Base-by-base conservation (phyloP, 2,329 filamentous ascomycete species). In the Pestalotiopsis sp. region DNA sequence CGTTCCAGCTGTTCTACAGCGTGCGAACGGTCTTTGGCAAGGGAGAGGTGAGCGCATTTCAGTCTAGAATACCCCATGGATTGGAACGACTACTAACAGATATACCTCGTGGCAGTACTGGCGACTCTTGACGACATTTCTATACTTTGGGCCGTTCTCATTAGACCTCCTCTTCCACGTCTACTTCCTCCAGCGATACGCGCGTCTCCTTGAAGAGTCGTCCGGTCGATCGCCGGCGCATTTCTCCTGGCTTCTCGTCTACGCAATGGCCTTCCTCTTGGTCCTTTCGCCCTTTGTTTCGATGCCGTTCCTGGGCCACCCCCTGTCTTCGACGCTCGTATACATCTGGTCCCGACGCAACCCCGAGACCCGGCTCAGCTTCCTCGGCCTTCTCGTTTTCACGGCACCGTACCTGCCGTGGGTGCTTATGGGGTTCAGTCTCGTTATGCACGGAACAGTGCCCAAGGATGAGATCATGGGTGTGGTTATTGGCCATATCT, bases 291-390 rank as follows among this genome's bases (percentile, higher is more conserved):
- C 95, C 1, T 85, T 98, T 70, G 91, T 97, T 64, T 94, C 92
- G 31, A 94, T 98, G 85, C 93, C 93, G 0, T 99, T 98, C 80
- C 88, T 99, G 12, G 96, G 96, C n/a, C 93, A 95, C 57, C 93
- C 95, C 1, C 87, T 99, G 14, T 97, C 93, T 3, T 97, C 94
- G 64, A 97, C 93, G 5, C 86, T 99, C 70, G 95, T 98, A 68
- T 99, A 99, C 80, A 98, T 99, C 76, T 99, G 96, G 96, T 96
- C 94, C 71, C 89, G 96, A 66, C 91, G 95, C 68, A 98, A 99
- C 78, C 95, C 96, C 0, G 93, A 98, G 71, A 97, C 94, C 0
- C 87, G 93, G 68, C 86, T 99, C 14, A 97, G 93, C 77, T 94
- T 97, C 79, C 83, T 99, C 4, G 96, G 96, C 0, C 80, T 99